Evolutionary conservation across 345 rosid genomes (phyloP).

Genomic region (Xanthoceras sorbifolium): DNA sequence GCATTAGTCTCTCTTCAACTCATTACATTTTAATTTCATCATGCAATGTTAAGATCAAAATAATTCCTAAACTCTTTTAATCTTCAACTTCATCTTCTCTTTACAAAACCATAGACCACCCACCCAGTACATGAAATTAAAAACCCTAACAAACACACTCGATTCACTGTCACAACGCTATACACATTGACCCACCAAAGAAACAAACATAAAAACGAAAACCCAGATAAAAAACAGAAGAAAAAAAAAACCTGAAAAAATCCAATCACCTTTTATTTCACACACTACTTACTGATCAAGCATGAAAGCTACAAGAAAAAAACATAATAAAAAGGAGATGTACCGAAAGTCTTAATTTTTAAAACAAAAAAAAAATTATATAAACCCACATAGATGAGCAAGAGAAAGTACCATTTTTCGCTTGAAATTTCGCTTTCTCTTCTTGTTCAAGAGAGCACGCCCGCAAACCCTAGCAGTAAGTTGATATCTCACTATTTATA

Average conservation of each 20-base stretch:
- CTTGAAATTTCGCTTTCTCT: neutral
- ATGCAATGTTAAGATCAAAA: too few species aligned
- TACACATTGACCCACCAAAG: neutral
- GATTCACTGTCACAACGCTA: neutral
- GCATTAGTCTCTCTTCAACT: neutral
- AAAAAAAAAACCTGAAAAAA: neutral
- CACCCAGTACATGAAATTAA: neutral
- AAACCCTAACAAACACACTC: neutral
- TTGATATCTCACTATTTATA: neutral
- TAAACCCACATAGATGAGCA: neutral
- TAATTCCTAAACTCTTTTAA: too few species aligned
- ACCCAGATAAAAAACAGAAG: neutral
- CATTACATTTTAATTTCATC: neutral
- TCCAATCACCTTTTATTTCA: neutral
- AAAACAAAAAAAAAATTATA: neutral
- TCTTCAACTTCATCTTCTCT: neutral
- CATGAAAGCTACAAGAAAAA: neutral
- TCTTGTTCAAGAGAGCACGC: neutral
- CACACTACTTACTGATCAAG: neutral
- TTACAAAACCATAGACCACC: too few species aligned
- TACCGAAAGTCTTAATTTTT: neutral
- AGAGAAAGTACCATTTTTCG: neutral
- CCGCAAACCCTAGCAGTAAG: neutral
- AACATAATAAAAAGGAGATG: neutral
- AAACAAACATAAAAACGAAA: neutral